phyloP scores from a whole-genome alignment of 23 red algal species.

The Gracilaria caudata region DNA sequence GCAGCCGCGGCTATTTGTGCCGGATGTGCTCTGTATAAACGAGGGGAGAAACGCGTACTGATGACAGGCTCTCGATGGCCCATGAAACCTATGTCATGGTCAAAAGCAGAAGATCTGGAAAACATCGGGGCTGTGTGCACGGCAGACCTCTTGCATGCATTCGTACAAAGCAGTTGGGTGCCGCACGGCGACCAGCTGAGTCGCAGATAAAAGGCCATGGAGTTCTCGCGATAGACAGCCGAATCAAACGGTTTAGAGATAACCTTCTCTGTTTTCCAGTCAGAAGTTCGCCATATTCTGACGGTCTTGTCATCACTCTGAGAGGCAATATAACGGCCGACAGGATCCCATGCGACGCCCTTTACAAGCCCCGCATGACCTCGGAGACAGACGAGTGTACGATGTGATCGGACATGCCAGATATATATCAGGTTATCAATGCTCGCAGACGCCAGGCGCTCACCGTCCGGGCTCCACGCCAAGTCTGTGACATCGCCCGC shows the following conservation, averaged over 20 bases:
- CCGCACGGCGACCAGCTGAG: conserved; percentile 89
- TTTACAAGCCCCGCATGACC: conserved; percentile 93
- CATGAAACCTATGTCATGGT: conserved; percentile 76
- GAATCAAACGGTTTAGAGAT: conserved; percentile 78
- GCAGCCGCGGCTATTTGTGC: conserved; percentile 27
- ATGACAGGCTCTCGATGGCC: conserved; percentile 89
- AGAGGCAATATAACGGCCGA: conserved; percentile 83
- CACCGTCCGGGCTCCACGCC: conserved; percentile 81
- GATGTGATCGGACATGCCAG: conserved; percentile 67
- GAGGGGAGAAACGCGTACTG: conserved; percentile 75
- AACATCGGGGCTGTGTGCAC: conserved; percentile 88
- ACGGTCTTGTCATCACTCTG: conserved; percentile 93
- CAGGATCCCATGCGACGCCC: conserved; percentile 95
- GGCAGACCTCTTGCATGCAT: conserved; percentile 69
- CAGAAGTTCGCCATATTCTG: conserved; percentile 89
- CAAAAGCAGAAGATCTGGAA: conserved; percentile 58
- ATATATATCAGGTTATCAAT: conserved; percentile 93
- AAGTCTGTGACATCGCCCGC: conserved; percentile 91
- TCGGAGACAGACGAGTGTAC: conserved; percentile 39
- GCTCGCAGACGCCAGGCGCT: conserved; percentile 71
- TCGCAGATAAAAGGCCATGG: conserved; percentile 80
- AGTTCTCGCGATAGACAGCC: conserved; percentile 83
- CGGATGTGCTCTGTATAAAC: conserved; percentile 62
- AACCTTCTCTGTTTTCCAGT: conserved; percentile 95
- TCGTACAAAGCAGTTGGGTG: conserved; percentile 73